These are phyloP conservation scores for Zoysia japonica DNA, from an alignment of 176 grass and related monocot species.

Conservation along the genomic window DNA sequence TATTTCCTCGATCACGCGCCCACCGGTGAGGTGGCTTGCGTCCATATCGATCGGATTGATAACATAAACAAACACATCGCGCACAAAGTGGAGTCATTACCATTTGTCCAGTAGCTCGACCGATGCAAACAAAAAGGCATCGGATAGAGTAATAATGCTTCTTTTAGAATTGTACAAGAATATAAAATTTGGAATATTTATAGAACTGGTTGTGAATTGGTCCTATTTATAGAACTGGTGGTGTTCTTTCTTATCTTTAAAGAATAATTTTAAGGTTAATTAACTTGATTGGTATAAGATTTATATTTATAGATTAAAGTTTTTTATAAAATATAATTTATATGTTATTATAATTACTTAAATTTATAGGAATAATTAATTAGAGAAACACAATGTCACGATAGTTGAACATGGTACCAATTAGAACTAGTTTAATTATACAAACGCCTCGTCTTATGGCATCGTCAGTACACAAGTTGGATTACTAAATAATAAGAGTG, in stretches of 20 bases:
- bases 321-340: too few species aligned
- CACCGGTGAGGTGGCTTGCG: not conserved
- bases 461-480: not conserved
- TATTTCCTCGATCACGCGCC: not conserved
- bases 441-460: not conserved
- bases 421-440: not conserved
- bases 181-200: too few species aligned
- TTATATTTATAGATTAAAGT: too few species aligned
- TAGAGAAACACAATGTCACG: not conserved
- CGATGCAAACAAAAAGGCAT: not conserved
- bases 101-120: not conserved
- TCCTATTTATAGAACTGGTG: too few species aligned
- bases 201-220: too few species aligned
- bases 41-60: not conserved
- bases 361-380: too few species aligned
- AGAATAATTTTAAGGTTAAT: too few species aligned
- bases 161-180: too few species aligned
- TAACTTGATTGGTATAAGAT: too few species aligned
- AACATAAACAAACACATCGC: not conserved
- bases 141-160: not conserved
- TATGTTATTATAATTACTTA: too few species aligned
- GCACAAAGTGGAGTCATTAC: not conserved
- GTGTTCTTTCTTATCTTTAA: too few species aligned
- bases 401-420: not conserved
- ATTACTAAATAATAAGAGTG: not conserved